phyloP scores from a whole-genome alignment of 768 basidiomycete genomes.

The Auricularia heimuer region DNA sequence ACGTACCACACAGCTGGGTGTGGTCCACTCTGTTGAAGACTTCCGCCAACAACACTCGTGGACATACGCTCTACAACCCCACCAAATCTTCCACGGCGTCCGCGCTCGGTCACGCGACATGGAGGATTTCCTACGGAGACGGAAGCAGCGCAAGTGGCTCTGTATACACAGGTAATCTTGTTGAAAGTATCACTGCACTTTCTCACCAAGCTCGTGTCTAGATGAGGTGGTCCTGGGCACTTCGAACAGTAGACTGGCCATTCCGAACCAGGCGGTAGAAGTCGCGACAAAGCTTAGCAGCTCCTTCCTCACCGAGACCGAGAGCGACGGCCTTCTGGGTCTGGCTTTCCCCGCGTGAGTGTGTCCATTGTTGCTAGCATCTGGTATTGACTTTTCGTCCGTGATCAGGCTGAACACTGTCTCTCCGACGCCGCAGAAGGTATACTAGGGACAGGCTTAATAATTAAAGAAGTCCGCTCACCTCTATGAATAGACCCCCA shows the following conservation, averaged over 20 bases:
- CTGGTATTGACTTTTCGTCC: not conserved
- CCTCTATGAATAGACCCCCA: conserved; percentile 18
- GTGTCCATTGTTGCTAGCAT: not conserved
- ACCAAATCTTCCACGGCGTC: conserved; percentile 16
- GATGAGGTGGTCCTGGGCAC: not conserved
- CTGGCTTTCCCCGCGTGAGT: conserved; percentile 24
- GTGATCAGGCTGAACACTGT: conserved; percentile 25
- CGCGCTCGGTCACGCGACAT: conserved; percentile 11
- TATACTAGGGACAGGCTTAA: not conserved
- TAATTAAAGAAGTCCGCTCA: not conserved
- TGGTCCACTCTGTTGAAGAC: conserved; percentile 2
- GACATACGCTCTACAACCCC: conserved; percentile 15
- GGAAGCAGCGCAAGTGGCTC: conserved; percentile 8
- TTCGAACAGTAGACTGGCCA: conserved; percentile 12
- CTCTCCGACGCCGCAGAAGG: conserved; percentile 21
- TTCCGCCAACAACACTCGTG: not conserved
- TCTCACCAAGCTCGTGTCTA: not conserved
- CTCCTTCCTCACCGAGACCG: conserved; percentile 24
- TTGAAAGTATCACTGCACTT: no score
- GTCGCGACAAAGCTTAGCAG: conserved; percentile 25
- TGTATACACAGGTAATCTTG: not conserved
- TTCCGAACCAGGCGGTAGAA: conserved; percentile 29
- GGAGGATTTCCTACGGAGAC: conserved; percentile 14
- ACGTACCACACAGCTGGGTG: not conserved
- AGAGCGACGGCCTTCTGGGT: conserved; percentile 30